These are phyloP conservation scores for Chimonanthus praecox DNA, from an alignment of 164 flowering plant species.

Conservation along the genomic window DNA sequence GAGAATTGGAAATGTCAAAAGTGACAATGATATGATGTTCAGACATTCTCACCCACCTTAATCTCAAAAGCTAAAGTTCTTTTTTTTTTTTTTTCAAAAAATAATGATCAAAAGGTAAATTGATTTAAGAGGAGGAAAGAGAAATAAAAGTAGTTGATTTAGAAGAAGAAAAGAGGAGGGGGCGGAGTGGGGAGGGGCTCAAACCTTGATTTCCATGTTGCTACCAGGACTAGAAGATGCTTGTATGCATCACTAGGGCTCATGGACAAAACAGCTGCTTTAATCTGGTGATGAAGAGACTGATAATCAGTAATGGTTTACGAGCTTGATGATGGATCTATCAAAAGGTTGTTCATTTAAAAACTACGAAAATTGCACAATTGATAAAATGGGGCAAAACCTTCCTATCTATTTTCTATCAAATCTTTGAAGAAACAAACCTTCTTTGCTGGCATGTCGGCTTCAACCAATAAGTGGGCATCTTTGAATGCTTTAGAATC, in stretches of 20 bases:
- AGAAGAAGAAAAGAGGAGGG: too few relatives aligned
- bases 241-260: conserved; percentile 48
- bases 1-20: background rate
- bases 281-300: conserved; percentile 42
- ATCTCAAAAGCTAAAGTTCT: too few relatives aligned
- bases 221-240: conserved; percentile 47
- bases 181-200: too few relatives aligned
- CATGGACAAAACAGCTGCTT: conserved; percentile 53
- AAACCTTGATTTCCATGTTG: conserved; percentile 71
- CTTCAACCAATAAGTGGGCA: conserved; percentile 33
- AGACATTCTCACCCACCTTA: too few relatives aligned
- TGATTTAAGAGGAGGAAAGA: background rate
- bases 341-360: background rate
- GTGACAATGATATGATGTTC: too few relatives aligned
- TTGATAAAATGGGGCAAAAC: background rate
- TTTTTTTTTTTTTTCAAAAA: too few relatives aligned
- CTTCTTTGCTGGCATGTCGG: conserved; percentile 53
- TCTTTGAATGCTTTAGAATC: conserved; percentile 32
- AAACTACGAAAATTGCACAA: background rate
- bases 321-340: background rate
- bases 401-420: background rate
- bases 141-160: background rate
- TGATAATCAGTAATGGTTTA: conserved; percentile 1
- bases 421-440: conserved; percentile 23
- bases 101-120: background rate